phyloP scores from a whole-genome alignment of 2,329 filamentous ascomycete genomes.

The Sclerotinia glacialis region DNA sequence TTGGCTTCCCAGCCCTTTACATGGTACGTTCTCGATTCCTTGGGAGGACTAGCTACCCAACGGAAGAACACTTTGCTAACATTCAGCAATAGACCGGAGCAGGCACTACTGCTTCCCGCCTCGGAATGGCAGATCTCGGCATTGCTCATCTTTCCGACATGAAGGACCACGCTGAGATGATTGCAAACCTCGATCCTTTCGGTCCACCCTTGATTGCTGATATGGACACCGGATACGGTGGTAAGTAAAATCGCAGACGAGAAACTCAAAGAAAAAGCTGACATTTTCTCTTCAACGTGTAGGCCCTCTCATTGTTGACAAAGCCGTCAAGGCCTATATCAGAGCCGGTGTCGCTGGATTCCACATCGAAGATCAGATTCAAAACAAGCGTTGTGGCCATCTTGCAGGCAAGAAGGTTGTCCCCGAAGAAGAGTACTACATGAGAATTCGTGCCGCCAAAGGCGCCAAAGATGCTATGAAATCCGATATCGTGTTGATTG shows the following conservation, averaged over 20 bases:
- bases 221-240: conserved; percentile 48
- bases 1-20: conserved; percentile 63
- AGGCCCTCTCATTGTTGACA: conserved; percentile 45
- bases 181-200: conserved; percentile 49
- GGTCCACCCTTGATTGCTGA: conserved; percentile 52
- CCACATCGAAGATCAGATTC: conserved; percentile 62
- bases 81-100: conserved; percentile 40
- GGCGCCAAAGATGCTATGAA: conserved; percentile 49
- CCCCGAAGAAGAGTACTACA: conserved; percentile 47
- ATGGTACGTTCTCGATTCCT: conserved; percentile 51
- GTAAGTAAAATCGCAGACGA: conserved; percentile 31
- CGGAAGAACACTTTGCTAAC: neutral
- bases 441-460: conserved; percentile 56
- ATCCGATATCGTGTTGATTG: conserved; percentile 61
- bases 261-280: neutral
- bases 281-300: neutral
- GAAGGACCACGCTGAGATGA: conserved; percentile 52
- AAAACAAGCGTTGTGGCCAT: conserved; percentile 65
- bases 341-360: conserved; percentile 56
- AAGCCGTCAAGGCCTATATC: conserved; percentile 53
- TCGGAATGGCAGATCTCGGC: conserved; percentile 50
- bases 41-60: neutral
- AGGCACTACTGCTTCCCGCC: conserved; percentile 48
- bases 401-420: conserved; percentile 60
- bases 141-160: conserved; percentile 52